Base-by-base conservation (phyloP, 257 asterid genomes). In the Solanum megistacrolobum region DNA sequence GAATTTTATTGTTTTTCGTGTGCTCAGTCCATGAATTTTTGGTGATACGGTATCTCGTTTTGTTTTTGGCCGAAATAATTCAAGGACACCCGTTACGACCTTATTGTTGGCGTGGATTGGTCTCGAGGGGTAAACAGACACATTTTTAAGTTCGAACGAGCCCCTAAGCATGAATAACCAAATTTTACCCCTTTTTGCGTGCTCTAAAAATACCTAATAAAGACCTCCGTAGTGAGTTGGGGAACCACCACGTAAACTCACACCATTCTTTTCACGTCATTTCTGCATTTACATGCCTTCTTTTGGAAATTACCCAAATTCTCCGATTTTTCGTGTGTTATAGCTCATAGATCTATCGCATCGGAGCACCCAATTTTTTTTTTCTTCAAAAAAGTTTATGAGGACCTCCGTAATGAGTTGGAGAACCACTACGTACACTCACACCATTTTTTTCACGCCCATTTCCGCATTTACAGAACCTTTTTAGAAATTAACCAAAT, bases 11-110 rank as follows among this genome's bases (percentile, higher is more conserved):
- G 0, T 18, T 55, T 20, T 55, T 55, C 25, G 11, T 55, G 12
- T 7, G 66, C 66, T 55, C 1, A 20, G 0, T 20, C 25, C 2
- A 55, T 20, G 66, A 4, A 55, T 55, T 55, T 55, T 20, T 7
- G 1, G 0, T 20, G 25, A 55, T 55, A 3, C 0, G 0, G 1
- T 4, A 55, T 21, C 10, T 18, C 2, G 0, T 3, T 8, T 20
- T 20, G n/a, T 20, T 7, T 20, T 55, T 55, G 11, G 25, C 5
- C 4, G 2, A 20, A 20, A 55, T 7, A 20, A 18, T 6, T 55
- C 25, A 55, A 2, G 25, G 4, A 18, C 25, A 16, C 9, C 11
- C 4, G 5, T 55, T 55, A 55, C 5, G 65, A 7, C 10, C n/a
- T n/a, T n/a, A 55, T 55, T 55, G 1, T 18, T 55, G 25, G n/a